These are phyloP conservation scores for Mycena rebaudengoi DNA, from an alignment of 768 basidiomycete species.

Conservation along the genomic window DNA sequence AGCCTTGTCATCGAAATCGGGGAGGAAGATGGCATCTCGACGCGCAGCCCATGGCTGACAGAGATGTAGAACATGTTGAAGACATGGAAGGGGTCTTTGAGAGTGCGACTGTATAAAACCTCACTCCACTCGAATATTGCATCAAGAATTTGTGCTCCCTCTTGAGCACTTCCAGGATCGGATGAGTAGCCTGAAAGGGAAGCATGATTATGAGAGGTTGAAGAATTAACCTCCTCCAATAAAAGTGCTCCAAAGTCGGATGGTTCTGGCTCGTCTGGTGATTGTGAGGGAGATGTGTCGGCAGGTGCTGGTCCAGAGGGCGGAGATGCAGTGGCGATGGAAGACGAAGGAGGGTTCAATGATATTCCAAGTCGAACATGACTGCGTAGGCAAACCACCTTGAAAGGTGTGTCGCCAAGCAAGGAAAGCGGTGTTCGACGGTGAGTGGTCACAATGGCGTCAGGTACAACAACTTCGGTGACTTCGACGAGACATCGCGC, in stretches of 20 bases:
- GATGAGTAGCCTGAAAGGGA: too few relatives aligned
- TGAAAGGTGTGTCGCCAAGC: neutral
- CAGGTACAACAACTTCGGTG: neutral
- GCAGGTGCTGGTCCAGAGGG: too few relatives aligned
- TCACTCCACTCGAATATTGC: too few relatives aligned
- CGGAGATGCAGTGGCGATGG: too few relatives aligned
- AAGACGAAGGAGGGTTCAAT: neutral
- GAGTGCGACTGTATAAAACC: slow-evolving; percentile 19
- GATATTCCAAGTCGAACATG: slow-evolving; percentile 2
- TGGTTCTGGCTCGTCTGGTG: neutral
- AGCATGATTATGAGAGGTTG: neutral
- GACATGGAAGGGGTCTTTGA: slow-evolving; percentile 35
- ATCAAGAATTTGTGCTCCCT: too few relatives aligned
- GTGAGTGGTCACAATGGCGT: neutral
- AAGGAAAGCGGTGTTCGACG: neutral
- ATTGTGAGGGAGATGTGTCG: neutral
- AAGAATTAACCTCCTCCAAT: neutral
- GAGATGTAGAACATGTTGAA: slow-evolving; percentile 31
- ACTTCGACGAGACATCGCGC: slow-evolving; percentile 21
- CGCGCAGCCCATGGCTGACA: neutral
- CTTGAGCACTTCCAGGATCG: too few relatives aligned
- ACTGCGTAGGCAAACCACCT: neutral
- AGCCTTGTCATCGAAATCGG: slow-evolving; percentile 30
- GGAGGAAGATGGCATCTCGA: slow-evolving; percentile 35
- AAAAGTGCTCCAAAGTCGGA: neutral